phyloP scores from a whole-genome alignment of 345 rosid species.

The Syzygium aromaticum region DNA sequence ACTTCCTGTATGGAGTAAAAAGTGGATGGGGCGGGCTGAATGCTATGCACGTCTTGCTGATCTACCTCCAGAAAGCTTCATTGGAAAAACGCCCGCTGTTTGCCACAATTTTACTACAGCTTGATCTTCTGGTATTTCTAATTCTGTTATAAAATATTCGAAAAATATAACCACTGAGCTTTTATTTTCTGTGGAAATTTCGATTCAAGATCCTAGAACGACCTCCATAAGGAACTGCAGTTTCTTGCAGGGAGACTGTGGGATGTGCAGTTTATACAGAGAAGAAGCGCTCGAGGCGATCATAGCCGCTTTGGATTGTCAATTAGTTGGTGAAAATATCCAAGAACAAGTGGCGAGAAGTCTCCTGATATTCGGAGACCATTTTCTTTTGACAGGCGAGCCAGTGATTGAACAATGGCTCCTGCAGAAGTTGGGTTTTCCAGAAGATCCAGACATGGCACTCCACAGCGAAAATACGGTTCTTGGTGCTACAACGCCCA shows the following conservation, averaged over 20 bases:
- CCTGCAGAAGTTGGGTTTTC: conserved; percentile 22
- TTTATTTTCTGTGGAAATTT: background rate
- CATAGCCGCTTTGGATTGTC: conserved; percentile 29
- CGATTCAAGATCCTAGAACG: background rate
- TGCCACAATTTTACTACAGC: conserved; percentile 49
- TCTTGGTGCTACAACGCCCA: background rate
- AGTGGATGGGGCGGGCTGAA: conserved; percentile 41
- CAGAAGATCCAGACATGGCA: conserved; percentile 9
- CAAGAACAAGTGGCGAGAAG: conserved; percentile 54
- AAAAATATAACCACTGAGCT: background rate
- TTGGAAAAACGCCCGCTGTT: conserved; percentile 40
- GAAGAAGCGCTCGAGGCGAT: conserved; percentile 59
- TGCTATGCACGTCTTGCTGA: conserved; percentile 43
- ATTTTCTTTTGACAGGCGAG: conserved; percentile 24
- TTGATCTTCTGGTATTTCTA: conserved; percentile 49
- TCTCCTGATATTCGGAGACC: conserved; percentile 42
- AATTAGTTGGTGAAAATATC: conserved; percentile 11
- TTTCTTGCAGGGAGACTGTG: conserved; percentile 45
- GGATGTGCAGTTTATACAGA: conserved; percentile 37
- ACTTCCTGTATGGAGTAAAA: conserved; percentile 23
- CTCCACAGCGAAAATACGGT: conserved; percentile 5
- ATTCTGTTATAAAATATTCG: background rate
- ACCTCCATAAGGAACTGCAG: conserved; percentile 14
- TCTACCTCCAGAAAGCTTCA: conserved; percentile 33
- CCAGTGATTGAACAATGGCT: conserved; percentile 31